phyloP scores from a whole-genome alignment of 2,329 filamentous ascomycete species.

The Cladosporium velox region DNA sequence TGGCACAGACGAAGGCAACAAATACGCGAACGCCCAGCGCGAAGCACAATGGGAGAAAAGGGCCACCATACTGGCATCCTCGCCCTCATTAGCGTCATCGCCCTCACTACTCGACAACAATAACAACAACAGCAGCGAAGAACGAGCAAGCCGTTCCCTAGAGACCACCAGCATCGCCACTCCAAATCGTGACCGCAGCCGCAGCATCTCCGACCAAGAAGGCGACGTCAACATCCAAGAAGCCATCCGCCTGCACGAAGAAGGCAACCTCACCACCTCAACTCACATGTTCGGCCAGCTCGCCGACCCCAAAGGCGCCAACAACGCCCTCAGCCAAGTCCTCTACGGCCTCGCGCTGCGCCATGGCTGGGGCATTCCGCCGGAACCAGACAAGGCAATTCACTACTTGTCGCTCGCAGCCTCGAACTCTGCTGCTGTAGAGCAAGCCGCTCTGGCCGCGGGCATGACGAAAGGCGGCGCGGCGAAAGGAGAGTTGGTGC shows the following conservation, averaged over 20 bases:
- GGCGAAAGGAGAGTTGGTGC: conserved; percentile 91
- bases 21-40: conserved; percentile 47
- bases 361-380: conserved; percentile 87
- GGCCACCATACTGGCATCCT: conserved; percentile 80
- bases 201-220: conserved; percentile 41
- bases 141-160: neutral
- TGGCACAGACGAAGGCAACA: conserved; percentile 39
- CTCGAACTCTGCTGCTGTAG: conserved; percentile 83
- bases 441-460: conserved; percentile 79
- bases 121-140: conserved; percentile 16
- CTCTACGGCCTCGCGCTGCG: conserved; percentile 91
- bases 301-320: conserved; percentile 79
- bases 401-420: conserved; percentile 86
- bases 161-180: neutral
- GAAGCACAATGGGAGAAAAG: conserved; percentile 89
- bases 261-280: conserved; percentile 73
- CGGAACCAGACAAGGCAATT: conserved; percentile 72
- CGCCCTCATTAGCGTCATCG: conserved; percentile 34
- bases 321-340: conserved; percentile 93
- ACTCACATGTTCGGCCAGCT: conserved; percentile 83
- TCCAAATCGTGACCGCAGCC: conserved; percentile 28
- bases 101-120: conserved; percentile 35
- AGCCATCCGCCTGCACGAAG: conserved; percentile 91
- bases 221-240: conserved; percentile 74
- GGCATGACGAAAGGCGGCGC: conserved; percentile 91